Evolutionary conservation across 2,329 filamentous ascomycete genomes (phyloP), one percentile per base, ranked within the genome.

Genomic region (Calonectria leucothoes): DNA sequence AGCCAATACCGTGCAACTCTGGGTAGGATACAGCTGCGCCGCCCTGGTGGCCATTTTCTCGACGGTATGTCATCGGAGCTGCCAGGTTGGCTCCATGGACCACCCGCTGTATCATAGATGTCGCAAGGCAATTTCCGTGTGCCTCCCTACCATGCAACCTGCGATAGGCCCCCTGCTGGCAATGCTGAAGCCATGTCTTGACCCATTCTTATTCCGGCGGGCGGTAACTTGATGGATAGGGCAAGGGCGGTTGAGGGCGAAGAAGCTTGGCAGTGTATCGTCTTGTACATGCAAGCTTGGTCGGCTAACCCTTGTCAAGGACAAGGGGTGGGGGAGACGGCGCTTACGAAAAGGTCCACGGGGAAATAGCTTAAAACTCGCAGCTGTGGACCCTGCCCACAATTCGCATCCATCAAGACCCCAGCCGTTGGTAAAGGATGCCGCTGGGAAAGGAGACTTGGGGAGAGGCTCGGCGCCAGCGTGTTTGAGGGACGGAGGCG

Each of bases 41-140:
- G 37, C 66, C 33, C 31, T 59, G 39, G 31, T 37, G 52, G 42
- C 48, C 39, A 25, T 37, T 45, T 57, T 55, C 14, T 23, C 48
- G 33, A 67, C 57, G 37, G 55, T 61, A 17, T 78, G 76, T 79
- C 78, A 79, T 75, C 42, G 59, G 61, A 27, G 39, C 42, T 63
- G 52, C 59, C 12, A 63, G 71, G 76, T 79, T 79, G 78, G 77
- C 49, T 61, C 20, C 42, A n/a, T 35, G 10, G 8, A 11, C 33
- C 33, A n/a, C n/a, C 33, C 33, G 14, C 23, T 45, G 42, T 45
- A 45, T 69, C 45, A 29, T 15, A 15, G 42, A 37, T 31, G 31
- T 61, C 17, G 33, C 35, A 63, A 42, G 35, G 31, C 33, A 49
- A 72, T 49, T 64, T 39, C 57, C 68, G 66, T 45, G 48, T 52